A percentile compares a stretch with the other conserved stretches of the same genome.
Evolutionary conservation across 2,329 filamentous ascomycete genomes (phyloP).

Genomic region (Colletotrichum zoysiae): DNA sequence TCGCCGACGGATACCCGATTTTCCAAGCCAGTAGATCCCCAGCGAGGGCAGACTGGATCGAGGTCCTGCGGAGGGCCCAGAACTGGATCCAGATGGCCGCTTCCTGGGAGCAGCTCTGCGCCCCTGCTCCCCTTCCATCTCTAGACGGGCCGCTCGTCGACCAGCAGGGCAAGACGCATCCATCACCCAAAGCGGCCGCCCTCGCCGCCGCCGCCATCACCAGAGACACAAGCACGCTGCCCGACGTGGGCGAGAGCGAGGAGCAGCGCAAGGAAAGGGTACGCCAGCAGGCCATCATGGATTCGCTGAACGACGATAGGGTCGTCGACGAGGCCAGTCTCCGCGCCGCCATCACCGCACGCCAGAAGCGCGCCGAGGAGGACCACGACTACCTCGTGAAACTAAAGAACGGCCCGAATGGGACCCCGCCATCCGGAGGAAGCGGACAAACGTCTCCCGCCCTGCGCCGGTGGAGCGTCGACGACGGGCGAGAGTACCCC

Average conservation of each 20-base stretch:
- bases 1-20: conserved; percentile 84
- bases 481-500: conserved; percentile 76
- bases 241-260: conserved; percentile 56
- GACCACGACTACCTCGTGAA: conserved; percentile 53
- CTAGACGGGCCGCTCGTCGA: conserved; percentile 43
- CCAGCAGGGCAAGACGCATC: conserved; percentile 42
- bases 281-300: conserved; percentile 74
- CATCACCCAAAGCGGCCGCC: conserved; percentile 48
- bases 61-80: conserved; percentile 74
- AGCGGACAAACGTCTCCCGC: conserved; percentile 32
- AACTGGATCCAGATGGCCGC: conserved; percentile 77
- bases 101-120: conserved; percentile 79
- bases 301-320: conserved; percentile 75
- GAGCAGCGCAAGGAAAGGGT: conserved; percentile 69
- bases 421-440: conserved; percentile 42
- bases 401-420: conserved; percentile 41
- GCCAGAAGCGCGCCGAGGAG: conserved; percentile 69
- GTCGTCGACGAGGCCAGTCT: conserved; percentile 77
- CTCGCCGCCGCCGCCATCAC: conserved; percentile 54
- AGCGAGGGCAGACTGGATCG: conserved; percentile 83
- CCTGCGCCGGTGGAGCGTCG: conserved; percentile 71
- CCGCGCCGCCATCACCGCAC: conserved; percentile 71
- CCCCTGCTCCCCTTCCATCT: conserved; percentile 66
- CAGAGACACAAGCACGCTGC: conserved; percentile 44
- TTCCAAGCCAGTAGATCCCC: conserved; percentile 80